Evolutionary conservation across 2,329 filamentous ascomycete genomes (phyloP), one percentile per base, ranked within the genome.

Genomic region (Ophiostoma triangulosporum): DNA sequence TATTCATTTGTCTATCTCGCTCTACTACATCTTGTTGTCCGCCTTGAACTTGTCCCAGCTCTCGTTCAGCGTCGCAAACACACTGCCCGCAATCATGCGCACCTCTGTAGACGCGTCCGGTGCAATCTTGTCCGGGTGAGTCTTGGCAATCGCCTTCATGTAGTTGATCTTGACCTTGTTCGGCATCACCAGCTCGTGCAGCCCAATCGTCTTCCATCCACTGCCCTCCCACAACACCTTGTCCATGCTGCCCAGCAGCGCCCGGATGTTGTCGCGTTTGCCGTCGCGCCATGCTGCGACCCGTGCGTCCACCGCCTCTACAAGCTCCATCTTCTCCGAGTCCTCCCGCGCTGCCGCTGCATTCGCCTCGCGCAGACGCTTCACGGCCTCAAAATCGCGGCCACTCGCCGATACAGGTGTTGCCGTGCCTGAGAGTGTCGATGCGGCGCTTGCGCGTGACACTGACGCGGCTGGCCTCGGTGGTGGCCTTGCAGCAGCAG

Each of bases 141-240:
- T 93, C 75, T 96, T 97, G 11, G 84, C 88, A 76, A 98, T 97
- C 6, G 91, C 93, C 78, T 95, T 96, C 93, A 98, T 97, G 66
- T 98, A 98, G 56, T 86, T 76, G 59, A 98, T 84, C 78, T 98
- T 98, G 66, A 97, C 93, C 74, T 91, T 95, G 61, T 87, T 89
- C 32, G 89, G 83, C 76, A 95, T 78, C 51, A 98, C 85, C 61
- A 98, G 69, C 70, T 98, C 93, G 59, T 90, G 84, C 80, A 98
- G 81, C 31, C 88, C 89, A 54, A 97, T 84, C 73, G 94, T 95
- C 73, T 95, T 96, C 93, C 93, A 98, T 4, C 88, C 89, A 58
- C 88, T 88, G 40, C 83, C 84, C 58, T 88, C 83, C 93, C 93
- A 98, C 27, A 98, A 75, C 27, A 98, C 89, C 36, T 76, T 78